Conservation (phyloP, 192 early-diverging fungal genomes). For the Backusella luteola region DNA sequence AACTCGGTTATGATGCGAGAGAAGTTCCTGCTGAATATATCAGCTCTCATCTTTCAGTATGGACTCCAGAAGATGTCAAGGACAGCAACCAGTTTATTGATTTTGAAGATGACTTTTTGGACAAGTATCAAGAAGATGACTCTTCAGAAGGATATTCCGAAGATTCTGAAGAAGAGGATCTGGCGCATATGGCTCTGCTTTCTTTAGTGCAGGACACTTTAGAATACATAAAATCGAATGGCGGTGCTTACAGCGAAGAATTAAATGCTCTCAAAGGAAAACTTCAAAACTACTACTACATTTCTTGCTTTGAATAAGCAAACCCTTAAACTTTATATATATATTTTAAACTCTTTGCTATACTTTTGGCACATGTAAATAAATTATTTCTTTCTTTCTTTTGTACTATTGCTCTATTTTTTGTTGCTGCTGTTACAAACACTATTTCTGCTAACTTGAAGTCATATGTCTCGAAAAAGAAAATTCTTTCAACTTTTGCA, state of each 20-base stretch:
- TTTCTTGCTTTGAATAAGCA: conserved; percentile 3
- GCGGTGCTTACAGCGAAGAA: background rate
- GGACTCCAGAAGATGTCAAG: background rate
- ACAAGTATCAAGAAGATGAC: background rate
- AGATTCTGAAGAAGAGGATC: background rate
- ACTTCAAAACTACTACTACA: background rate
- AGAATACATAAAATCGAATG: conserved; percentile 5
- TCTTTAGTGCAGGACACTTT: conserved; percentile 14
- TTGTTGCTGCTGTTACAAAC: background rate
- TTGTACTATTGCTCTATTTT: background rate
- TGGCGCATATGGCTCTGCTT: background rate
- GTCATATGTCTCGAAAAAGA: background rate
- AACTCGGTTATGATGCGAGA: background rate
- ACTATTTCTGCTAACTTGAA: background rate
- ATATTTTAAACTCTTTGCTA: background rate
- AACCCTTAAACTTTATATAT: background rate
- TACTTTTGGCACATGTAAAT: background rate
- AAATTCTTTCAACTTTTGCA: background rate
- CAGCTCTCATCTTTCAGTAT: background rate
- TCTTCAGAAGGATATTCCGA: conserved; percentile 3
- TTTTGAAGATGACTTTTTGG: background rate
- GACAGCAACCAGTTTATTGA: background rate
- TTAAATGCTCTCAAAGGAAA: background rate
- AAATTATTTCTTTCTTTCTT: background rate
- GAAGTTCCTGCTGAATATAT: background rate